Conservation (phyloP, 169 alveolate species). For the Plasmodium gallinaceum region DNA sequence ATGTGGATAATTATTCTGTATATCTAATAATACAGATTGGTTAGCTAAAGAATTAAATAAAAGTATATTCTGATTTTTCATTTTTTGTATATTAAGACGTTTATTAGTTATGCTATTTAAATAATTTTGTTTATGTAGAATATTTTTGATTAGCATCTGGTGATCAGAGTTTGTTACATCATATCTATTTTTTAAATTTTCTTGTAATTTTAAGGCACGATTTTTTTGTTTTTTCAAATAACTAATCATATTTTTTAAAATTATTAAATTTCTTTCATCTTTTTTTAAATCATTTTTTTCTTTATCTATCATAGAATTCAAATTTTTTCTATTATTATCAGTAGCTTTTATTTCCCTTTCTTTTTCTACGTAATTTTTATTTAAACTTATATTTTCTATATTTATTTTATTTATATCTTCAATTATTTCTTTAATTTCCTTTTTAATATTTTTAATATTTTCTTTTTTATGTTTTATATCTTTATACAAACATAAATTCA, state of each 20-base stretch:
- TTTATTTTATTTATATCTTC: conserved; percentile 62
- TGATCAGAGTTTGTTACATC: conserved; percentile 62
- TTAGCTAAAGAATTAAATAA: conserved; percentile 33
- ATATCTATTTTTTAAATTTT: conserved; percentile 59
- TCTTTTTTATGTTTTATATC: conserved; percentile 72
- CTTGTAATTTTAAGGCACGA: conserved; percentile 52
- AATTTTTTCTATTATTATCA: conserved; percentile 37
- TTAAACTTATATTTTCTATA: conserved; percentile 47
- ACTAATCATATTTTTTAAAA: conserved; percentile 55
- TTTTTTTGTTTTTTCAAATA: conserved; percentile 60
- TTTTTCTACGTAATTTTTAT: conserved; percentile 40
- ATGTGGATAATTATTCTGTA: conserved; percentile 19
- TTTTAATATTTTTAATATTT: conserved; percentile 35
- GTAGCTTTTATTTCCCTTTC: conserved; percentile 42
- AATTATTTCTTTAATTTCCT: conserved; percentile 63
- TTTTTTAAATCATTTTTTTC: conserved; percentile 63
- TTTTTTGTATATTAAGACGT: conserved; percentile 45
- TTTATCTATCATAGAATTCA: conserved; percentile 28
- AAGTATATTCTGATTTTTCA: conserved; percentile 46
- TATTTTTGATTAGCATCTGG: conserved; percentile 48
- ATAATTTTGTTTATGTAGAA: conserved; percentile 66
- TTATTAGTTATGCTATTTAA: conserved; percentile 42
- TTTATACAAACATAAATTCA: conserved; percentile 61
- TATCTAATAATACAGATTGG: conserved; percentile 41
- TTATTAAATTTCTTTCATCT: conserved; percentile 64